phyloP scores from a whole-genome alignment of 108 stramenopile species.

The Schizochytrium sp. region DNA sequence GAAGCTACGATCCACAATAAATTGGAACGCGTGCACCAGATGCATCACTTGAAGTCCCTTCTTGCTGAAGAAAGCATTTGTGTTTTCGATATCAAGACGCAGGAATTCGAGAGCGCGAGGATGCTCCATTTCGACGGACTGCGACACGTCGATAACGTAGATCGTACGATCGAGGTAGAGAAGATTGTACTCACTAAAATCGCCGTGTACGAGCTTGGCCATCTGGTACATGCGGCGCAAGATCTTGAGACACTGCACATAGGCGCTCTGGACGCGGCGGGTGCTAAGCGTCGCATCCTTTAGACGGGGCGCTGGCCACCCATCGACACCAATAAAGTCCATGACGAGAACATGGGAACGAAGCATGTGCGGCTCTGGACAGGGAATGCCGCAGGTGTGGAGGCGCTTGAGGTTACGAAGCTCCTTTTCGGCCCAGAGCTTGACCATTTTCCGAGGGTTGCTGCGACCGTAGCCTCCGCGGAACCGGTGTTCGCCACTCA shows the following conservation, averaged over 20 bases:
- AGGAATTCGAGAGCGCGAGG: constrained; percentile 90
- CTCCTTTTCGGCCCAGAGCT: constrained; percentile 98
- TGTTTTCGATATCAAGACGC: constrained; percentile 85
- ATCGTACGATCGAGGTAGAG: constrained; percentile 81
- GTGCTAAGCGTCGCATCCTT: constrained; percentile 71
- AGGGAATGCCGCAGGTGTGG: constrained; percentile 69
- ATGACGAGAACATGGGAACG: constrained; percentile 89
- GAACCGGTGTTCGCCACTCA: constrained; percentile 94
- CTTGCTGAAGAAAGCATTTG: constrained; percentile 88
- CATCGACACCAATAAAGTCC: constrained; percentile 88
- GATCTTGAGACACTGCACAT: constrained; percentile 70
- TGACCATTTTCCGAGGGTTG: constrained; percentile 99
- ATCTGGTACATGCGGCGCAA: constrained; percentile 77
- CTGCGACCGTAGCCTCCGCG: constrained; percentile 84
- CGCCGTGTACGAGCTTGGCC: constrained; percentile 78
- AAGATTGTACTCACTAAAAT: constrained; percentile 81
- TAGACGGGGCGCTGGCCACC: constrained; percentile 89
- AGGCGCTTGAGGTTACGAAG: constrained; percentile 88
- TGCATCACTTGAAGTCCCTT: constrained; percentile 46
- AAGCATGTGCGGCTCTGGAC: constrained; percentile 75
- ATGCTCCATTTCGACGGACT: constrained; percentile 91
- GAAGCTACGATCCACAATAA: constrained; percentile 30
- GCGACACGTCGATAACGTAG: constrained; percentile 92
- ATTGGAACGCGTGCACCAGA: constrained; percentile 30
- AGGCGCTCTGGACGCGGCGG: constrained; percentile 64